Evolutionary conservation across 176 grass and related monocot species (phyloP), one percentile per base, ranked within the genome.

Genomic region (Oryza nivara): DNA sequence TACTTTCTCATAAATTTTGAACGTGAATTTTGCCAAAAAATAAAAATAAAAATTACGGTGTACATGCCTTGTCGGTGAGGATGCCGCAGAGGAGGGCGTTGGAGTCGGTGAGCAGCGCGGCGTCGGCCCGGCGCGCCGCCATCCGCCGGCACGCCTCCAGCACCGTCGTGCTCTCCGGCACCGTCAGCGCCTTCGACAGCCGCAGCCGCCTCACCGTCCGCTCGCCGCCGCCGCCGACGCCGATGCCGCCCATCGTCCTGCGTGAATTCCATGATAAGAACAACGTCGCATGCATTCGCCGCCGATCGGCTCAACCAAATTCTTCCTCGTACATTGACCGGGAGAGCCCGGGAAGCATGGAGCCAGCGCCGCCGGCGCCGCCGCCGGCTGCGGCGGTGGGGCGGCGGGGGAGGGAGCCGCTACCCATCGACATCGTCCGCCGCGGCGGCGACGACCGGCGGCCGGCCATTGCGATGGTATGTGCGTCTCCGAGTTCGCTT

Each of bases 61-160:
- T 44, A 6, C 16, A 1, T 38, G 4, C 91, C 94, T 92, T 97
- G 76, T 94, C 86, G 22, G 92, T 97, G 6, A 97, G 83, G 80
- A 97, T 97, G 67, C 92, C 94, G 48, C 92, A 92, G 64, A 97
- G 92, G 76, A 97, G 72, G 3, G 92, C 80, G 60, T 94, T 97
- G 20, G 90, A 90, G 80, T 97, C 90, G 36, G 90, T 97, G 64
- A 97, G 89, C 19, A 97, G 88, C 16, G 86, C 92, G 4, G 92
- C 94, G 65, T 94, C 88, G 12, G 84, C 92, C 74, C 89, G 64
- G 2, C 92, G 88, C 9, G 90, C 83, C 6, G 86, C 88, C 94
- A 97, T 97, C 32, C 90, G 76, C 25, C 83, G 82, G 83, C 92
- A 97, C 17, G 82, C 92, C 88, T 97, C 94, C 51, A 89, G 69